Evolutionary conservation across 805 yeast genomes (phyloP).

Genomic region (Nakazawaea ishiwadae): DNA sequence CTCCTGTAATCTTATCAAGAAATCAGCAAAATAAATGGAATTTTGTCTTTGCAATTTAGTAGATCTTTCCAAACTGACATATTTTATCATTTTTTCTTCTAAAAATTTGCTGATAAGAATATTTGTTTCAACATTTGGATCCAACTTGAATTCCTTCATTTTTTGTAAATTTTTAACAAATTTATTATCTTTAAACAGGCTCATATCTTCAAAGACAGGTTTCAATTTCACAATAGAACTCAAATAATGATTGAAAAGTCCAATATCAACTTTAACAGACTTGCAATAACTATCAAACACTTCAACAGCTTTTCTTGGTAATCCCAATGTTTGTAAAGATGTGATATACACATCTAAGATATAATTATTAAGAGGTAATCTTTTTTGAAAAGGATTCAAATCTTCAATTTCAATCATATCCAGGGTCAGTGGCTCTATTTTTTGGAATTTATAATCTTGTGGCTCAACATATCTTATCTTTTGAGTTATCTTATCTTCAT

Average conservation of each 20-base stretch:
- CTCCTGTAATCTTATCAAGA: background rate
- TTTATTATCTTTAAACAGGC: background rate
- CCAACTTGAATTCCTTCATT: background rate
- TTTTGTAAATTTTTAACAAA: background rate
- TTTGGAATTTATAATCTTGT: background rate
- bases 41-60: background rate
- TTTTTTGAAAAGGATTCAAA: constrained; percentile 3
- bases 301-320: constrained; percentile 2
- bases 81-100: constrained; percentile 1
- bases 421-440: background rate
- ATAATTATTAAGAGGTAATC: constrained; percentile 6
- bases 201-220: constrained; percentile 1
- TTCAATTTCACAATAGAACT: background rate
- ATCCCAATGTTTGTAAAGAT: constrained; percentile 5
- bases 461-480: constrained; percentile 8
- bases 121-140: constrained; percentile 8
- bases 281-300: background rate
- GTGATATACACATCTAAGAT: constrained; percentile 4
- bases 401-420: constrained; percentile 1
- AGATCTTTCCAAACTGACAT: background rate
- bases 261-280: constrained; percentile 6
- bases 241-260: constrained; percentile 5
- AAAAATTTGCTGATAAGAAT: constrained; percentile 4
- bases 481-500: constrained; percentile 5
- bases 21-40: background rate